Conservation (phyloP, 2,329 filamentous ascomycete genomes). For the Ambrosiella beaveri region DNA sequence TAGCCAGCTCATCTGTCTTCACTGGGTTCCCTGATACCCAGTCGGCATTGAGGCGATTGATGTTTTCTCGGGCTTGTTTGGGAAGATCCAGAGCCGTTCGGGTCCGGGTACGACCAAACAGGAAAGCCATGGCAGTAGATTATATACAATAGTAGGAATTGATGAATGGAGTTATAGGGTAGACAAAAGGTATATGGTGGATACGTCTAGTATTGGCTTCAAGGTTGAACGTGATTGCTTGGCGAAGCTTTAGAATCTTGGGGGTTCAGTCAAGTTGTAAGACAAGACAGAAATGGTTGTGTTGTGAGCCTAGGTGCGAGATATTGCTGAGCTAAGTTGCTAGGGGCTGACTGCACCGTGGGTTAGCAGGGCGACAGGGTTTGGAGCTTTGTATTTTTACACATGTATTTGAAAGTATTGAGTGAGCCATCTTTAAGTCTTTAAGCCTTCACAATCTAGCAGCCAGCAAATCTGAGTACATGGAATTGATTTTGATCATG, state of each 20-base stretch:
- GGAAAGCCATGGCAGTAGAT: conserved; percentile 30
- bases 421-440: too few species aligned
- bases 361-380: neutral
- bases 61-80: conserved; percentile 27
- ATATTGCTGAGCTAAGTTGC: neutral
- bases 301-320: neutral
- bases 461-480: too few species aligned
- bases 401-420: too few species aligned
- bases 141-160: neutral
- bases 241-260: too few species aligned
- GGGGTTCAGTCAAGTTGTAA: neutral
- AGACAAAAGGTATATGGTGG: neutral
- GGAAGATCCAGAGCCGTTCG: conserved; percentile 36
- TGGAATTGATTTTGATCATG: too few species aligned
- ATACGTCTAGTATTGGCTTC: too few species aligned
- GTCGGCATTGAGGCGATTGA: conserved; percentile 15
- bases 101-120: conserved; percentile 36
- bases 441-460: too few species aligned
- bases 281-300: neutral
- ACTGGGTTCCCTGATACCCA: conserved; percentile 13
- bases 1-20: conserved; percentile 73
- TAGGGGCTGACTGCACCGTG: neutral
- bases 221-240: too few species aligned
- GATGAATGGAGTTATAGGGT: neutral
- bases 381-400: neutral